Evolutionary conservation across 129 eudicot species (phyloP).

Genomic region (Flaveria sonorensis): DNA sequence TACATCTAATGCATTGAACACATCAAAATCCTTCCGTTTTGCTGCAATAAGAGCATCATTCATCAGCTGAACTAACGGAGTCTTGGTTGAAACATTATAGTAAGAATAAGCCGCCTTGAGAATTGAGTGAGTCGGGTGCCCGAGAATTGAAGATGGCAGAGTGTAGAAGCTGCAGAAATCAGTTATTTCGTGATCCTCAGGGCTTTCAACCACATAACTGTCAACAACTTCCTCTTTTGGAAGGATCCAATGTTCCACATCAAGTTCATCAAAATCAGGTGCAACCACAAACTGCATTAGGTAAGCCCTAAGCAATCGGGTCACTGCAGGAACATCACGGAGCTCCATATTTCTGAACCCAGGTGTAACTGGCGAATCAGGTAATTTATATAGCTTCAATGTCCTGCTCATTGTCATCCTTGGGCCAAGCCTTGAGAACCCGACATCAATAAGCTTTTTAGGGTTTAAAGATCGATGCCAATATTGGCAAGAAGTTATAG

Average conservation of each 20-base stretch:
- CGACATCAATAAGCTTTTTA: slow-evolving; percentile 63
- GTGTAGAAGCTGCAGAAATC: slow-evolving; percentile 64
- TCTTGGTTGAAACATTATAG: slow-evolving; percentile 55
- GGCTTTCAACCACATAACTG: slow-evolving; percentile 59
- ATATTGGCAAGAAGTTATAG: slow-evolving; percentile 54
- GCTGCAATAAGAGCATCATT: slow-evolving; percentile 61
- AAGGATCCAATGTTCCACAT: slow-evolving; percentile 67
- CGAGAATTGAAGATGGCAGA: slow-evolving; percentile 57
- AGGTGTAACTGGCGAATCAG: slow-evolving; percentile 43
- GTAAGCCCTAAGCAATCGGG: slow-evolving; percentile 51
- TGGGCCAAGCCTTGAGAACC: slow-evolving; percentile 60
- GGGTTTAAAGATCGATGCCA: slow-evolving; percentile 67
- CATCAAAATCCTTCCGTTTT: slow-evolving; percentile 57
- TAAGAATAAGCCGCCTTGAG: slow-evolving; percentile 62
- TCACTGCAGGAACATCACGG: slow-evolving; percentile 62
- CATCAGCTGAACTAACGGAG: slow-evolving; percentile 61
- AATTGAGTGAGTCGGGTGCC: slow-evolving; percentile 48
- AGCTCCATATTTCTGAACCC: slow-evolving; percentile 64
- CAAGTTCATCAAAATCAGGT: slow-evolving; percentile 61
- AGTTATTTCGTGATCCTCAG: slow-evolving; percentile 48
- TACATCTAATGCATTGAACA: slow-evolving; percentile 61
- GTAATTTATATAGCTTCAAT: slow-evolving; percentile 56
- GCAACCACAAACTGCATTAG: slow-evolving; percentile 51
- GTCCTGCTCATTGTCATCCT: slow-evolving; percentile 72
- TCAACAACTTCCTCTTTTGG: slow-evolving; percentile 56